Percentiles rank a stretch among this genome's conserved stretches.
Evolutionary conservation across 2,329 filamentous ascomycete genomes (phyloP).

Genomic region (Trichoderma afroharzianum): DNA sequence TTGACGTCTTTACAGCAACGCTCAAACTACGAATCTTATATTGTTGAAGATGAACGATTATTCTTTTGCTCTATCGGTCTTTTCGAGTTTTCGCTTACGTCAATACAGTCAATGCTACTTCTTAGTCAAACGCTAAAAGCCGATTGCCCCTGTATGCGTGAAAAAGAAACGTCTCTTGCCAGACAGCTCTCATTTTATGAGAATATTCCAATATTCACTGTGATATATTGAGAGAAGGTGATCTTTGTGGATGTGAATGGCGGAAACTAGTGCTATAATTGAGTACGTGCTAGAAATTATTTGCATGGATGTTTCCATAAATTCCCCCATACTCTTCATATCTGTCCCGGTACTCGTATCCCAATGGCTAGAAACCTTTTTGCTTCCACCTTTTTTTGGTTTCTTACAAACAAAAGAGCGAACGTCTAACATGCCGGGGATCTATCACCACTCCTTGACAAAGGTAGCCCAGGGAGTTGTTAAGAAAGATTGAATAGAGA

Average conservation of each 20-base stretch:
- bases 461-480: neutral
- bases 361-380: neutral
- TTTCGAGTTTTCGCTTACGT: too few relatives aligned
- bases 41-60: too few relatives aligned
- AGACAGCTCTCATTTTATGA: neutral
- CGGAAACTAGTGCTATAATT: neutral
- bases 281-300: neutral
- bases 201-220: neutral
- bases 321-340: neutral
- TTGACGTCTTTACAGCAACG: too few relatives aligned
- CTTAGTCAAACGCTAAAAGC: too few relatives aligned
- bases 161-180: too few relatives aligned
- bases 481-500: neutral
- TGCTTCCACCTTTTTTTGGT: neutral
- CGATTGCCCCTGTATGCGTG: too few relatives aligned
- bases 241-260: neutral
- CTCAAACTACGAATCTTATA: too few relatives aligned
- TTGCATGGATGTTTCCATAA: neutral
- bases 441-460: neutral
- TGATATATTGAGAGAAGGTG: neutral
- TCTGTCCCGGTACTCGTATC: neutral
- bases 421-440: neutral
- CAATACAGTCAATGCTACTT: too few relatives aligned
- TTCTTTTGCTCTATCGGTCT: too few relatives aligned
- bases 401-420: neutral